phyloP scores from a whole-genome alignment of 257 asterid species.

The Knoxia roxburghii region DNA sequence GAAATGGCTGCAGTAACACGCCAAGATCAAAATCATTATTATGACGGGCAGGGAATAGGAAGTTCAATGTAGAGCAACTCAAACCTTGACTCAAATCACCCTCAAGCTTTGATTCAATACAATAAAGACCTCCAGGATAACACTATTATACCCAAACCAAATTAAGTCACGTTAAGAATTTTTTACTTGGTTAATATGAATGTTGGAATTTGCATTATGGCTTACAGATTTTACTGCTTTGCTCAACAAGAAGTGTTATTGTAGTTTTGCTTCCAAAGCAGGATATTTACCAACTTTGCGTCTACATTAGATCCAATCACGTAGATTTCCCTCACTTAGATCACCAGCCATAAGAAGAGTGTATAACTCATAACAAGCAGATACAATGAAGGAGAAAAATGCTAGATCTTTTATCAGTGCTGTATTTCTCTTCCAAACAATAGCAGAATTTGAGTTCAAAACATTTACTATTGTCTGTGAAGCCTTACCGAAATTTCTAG shows the following conservation, averaged over 20 bases:
- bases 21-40: not conserved
- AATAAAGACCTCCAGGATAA: not conserved
- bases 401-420: not conserved
- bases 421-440: not conserved
- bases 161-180: not conserved
- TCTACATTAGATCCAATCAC: not conserved
- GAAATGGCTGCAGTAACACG: constrained; percentile 68
- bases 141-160: not conserved
- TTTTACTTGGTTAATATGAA: not conserved
- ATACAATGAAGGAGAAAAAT: not conserved
- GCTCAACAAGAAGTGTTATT: not conserved
- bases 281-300: not conserved
- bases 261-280: not conserved
- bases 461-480: not conserved
- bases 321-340: not conserved
- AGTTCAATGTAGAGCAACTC: not conserved
- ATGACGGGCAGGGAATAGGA: not conserved
- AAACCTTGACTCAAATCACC: not conserved
- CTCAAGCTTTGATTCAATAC: not conserved
- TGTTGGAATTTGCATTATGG: too few relatives aligned
- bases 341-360: not conserved
- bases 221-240: not conserved
- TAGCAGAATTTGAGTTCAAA: not conserved
- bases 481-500: not conserved
- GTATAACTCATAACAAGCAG: not conserved